A percentile compares a stretch with the other conserved stretches of the same genome.
These are phyloP conservation scores for Aureobasidium sp. DNA, from an alignment of 2,329 filamentous ascomycete genomes.

Conservation along the genomic window DNA sequence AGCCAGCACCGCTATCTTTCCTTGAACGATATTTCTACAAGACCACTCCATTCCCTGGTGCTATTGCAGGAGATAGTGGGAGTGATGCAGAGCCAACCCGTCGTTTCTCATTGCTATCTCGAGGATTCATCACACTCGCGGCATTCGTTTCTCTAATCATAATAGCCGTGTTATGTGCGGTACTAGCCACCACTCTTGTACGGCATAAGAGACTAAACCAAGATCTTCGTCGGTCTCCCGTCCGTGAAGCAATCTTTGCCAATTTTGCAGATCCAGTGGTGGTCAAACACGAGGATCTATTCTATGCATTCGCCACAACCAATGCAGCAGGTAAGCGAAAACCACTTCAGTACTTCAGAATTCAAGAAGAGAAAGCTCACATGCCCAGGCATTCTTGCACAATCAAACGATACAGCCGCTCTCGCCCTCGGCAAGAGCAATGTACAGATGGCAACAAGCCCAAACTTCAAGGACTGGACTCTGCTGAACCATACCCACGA, in stretches of 20 bases:
- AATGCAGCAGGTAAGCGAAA: conserved; percentile 22
- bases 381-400: conserved; percentile 21
- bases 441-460: conserved; percentile 34
- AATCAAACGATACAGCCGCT: conserved; percentile 15
- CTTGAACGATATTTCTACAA: conserved; percentile 24
- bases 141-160: conserved; percentile 20
- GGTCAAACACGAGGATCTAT: conserved; percentile 27
- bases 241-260: conserved; percentile 21
- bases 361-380: not conserved
- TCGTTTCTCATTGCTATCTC: conserved; percentile 25
- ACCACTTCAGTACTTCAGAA: not conserved
- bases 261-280: conserved; percentile 36
- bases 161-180: conserved; percentile 21
- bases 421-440: conserved; percentile 24
- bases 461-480: conserved; percentile 30
- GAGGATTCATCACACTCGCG: conserved; percentile 20
- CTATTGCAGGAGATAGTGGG: conserved; percentile 8
- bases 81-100: conserved; percentile 9
- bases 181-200: conserved; percentile 20
- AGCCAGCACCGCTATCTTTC: conserved; percentile 19
- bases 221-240: not conserved
- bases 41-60: not conserved
- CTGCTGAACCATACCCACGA: conserved; percentile 24
- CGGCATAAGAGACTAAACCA: not conserved
- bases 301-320: conserved; percentile 35